Conservation (phyloP, 306 rosid genomes). For the Inga leiocalycina region DNA sequence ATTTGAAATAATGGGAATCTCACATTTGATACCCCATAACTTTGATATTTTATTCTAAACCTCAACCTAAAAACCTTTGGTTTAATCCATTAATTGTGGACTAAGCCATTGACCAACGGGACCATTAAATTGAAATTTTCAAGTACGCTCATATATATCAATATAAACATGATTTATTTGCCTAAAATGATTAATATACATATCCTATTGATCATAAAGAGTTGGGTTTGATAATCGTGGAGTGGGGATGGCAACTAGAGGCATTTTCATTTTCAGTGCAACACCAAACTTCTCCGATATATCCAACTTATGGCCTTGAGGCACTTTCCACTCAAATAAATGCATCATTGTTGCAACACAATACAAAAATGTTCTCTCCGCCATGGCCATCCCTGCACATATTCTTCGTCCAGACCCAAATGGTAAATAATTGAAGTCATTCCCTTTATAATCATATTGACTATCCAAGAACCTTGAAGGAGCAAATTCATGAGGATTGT, state of each 20-base stretch:
- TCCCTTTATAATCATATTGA: constrained; percentile 57
- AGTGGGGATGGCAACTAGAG: constrained; percentile 59
- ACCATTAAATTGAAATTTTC: too few relatives aligned
- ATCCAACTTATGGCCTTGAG: constrained; percentile 47
- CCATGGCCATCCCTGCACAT: too few relatives aligned
- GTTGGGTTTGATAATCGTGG: constrained; percentile 50
- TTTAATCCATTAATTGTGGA: too few relatives aligned
- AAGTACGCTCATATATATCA: too few relatives aligned
- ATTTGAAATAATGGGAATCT: too few relatives aligned
- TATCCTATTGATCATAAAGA: background rate
- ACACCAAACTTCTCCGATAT: constrained; percentile 55
- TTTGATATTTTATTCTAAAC: too few relatives aligned
- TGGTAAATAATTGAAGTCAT: constrained; percentile 49
- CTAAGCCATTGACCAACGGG: too few relatives aligned
- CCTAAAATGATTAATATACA: too few relatives aligned
- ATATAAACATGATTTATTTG: too few relatives aligned
- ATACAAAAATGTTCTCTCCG: background rate
- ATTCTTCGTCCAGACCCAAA: background rate
- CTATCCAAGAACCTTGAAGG: constrained; percentile 56
- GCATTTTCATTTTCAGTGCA: constrained; percentile 55
- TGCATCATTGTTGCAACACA: background rate
- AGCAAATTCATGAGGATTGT: constrained; percentile 58
- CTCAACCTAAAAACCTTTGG: too few relatives aligned
- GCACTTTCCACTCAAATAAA: constrained; percentile 44
- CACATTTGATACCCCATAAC: too few relatives aligned